Evolutionary conservation across 352 stramenopile genomes (phyloP).

Genomic region (Phytopythium sindhum): DNA sequence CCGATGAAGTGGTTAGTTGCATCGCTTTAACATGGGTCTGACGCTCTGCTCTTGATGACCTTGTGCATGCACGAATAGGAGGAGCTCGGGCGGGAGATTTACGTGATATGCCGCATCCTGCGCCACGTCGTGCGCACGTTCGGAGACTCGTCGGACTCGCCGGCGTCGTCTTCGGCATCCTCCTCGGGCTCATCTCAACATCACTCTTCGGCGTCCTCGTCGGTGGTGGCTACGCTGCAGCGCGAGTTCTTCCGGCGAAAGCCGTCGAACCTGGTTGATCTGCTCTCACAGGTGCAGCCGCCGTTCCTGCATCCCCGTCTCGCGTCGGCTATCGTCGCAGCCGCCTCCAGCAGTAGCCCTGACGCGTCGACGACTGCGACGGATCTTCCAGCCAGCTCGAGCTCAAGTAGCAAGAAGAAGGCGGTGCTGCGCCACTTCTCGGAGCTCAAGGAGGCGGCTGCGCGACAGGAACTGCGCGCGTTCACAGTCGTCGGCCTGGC

Average conservation of each 20-base stretch:
- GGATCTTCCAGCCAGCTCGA: neutral
- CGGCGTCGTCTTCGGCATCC: neutral
- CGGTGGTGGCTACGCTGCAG: slow-evolving; percentile 18
- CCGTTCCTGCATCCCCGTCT: slow-evolving; percentile 66
- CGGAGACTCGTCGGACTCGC: slow-evolving; percentile 23
- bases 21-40: neutral
- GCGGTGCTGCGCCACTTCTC: slow-evolving; percentile 42
- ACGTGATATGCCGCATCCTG: slow-evolving; percentile 63
- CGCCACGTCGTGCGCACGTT: slow-evolving; percentile 57
- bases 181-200: neutral
- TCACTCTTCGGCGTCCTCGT: neutral
- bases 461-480: slow-evolving; percentile 45
- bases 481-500: slow-evolving; percentile 66
- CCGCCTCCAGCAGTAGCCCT: slow-evolving; percentile 9
- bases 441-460: slow-evolving; percentile 45
- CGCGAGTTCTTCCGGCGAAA: slow-evolving; percentile 48
- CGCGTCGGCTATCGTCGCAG: slow-evolving; percentile 46
- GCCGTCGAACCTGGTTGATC: slow-evolving; percentile 36
- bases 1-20: slow-evolving; percentile 6
- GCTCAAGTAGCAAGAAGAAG: slow-evolving; percentile 21
- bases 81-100: slow-evolving; percentile 67
- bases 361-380: neutral
- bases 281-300: slow-evolving; percentile 52
- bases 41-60: neutral
- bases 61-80: slow-evolving; percentile 20